Evolutionary conservation across 306 rosid species (phyloP), one percentile per base, ranked within the genome.

Genomic region (Carpinus viminea): DNA sequence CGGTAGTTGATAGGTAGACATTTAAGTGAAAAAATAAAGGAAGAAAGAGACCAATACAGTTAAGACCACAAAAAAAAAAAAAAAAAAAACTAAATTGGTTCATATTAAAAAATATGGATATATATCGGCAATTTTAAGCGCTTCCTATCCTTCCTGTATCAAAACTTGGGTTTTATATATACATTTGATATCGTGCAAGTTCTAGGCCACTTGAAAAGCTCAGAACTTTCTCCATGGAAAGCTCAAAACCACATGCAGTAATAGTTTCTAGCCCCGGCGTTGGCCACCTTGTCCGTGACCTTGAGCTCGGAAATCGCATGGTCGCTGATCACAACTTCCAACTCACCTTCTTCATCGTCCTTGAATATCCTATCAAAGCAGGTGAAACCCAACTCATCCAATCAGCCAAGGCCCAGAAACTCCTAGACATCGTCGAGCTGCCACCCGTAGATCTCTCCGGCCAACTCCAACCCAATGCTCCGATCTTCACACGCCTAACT

Each of bases 231-330:
- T 41, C 45, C 45, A 41, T 70, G 53, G 74, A 70, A 4, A 20
- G 18, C 41, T 70, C 57, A 48, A 70, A 70, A 41, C 55, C 74
- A 10, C 53, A 70, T 4, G 41, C 41, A 24, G 41, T 70, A 0
- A 12, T 21, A 3, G 55, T 70, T 20, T 41, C 72, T 41, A 36
- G 50, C 52, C 72, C 72, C 16, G 52, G 72, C 8, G 53, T 70
- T 5, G 74, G 57, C 1, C 53, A 70, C 21, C 36, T 70, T 13
- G 56, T 70, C 56, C 7, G 38, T 47, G 17, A 45, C 56, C 56
- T 70, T 10, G 56, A 70, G n/a, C 56, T 70, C 11, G 57, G 57
- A 4, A 47, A 70, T 45, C 74, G 38, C 74, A 12, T 70, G 4
- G 74, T 70, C 5, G 5, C 26, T n/a, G 38, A 45, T 12, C 56